Evolutionary conservation across 108 stramenopile species (phyloP).

Genomic region (Conticribra guillardii): DNA sequence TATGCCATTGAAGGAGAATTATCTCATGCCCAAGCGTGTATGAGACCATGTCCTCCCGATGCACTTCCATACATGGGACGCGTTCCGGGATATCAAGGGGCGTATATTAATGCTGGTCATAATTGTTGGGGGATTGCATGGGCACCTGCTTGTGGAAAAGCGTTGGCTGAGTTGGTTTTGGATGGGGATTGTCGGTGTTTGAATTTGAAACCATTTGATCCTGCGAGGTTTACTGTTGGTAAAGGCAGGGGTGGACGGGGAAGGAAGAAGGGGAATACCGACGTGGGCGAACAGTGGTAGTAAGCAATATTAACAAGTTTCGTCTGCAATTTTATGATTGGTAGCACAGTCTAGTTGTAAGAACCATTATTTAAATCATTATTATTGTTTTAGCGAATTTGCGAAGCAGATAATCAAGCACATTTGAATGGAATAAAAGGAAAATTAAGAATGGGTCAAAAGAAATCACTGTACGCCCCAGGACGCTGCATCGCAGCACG

Average conservation of each 20-base stretch:
- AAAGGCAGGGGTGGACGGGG: constrained; percentile 64
- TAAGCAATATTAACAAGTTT: too few relatives aligned
- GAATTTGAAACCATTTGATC: constrained; percentile 75
- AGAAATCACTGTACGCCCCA: constrained; percentile 51
- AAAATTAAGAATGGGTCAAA: constrained; percentile 3
- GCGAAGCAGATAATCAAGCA: too few relatives aligned
- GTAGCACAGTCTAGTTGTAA: too few relatives aligned
- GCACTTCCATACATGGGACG: constrained; percentile 92
- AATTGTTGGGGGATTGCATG: constrained; percentile 99
- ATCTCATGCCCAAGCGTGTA: constrained; percentile 50
- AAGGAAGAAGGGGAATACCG: constrained; percentile 63
- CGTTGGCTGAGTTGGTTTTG: constrained; percentile 88
- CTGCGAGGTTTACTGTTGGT: constrained; percentile 61
- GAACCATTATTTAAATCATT: too few relatives aligned
- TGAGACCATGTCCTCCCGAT: constrained; percentile 89
- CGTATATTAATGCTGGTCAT: constrained; percentile 93
- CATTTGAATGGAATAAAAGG: not conserved
- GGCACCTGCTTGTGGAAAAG: constrained; percentile 92
- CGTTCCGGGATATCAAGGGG: constrained; percentile 80
- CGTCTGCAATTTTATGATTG: too few relatives aligned
- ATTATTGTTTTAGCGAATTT: too few relatives aligned
- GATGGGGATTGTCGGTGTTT: constrained; percentile 67
- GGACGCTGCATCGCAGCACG: constrained; percentile 46
- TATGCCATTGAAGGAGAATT: constrained; percentile 69
- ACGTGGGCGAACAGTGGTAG: constrained; percentile 89